A percentile compares a stretch with the other conserved stretches of the same genome.
phyloP scores from a whole-genome alignment of 2,329 filamentous ascomycete species.

The Chrysoporthe austroafricana region DNA sequence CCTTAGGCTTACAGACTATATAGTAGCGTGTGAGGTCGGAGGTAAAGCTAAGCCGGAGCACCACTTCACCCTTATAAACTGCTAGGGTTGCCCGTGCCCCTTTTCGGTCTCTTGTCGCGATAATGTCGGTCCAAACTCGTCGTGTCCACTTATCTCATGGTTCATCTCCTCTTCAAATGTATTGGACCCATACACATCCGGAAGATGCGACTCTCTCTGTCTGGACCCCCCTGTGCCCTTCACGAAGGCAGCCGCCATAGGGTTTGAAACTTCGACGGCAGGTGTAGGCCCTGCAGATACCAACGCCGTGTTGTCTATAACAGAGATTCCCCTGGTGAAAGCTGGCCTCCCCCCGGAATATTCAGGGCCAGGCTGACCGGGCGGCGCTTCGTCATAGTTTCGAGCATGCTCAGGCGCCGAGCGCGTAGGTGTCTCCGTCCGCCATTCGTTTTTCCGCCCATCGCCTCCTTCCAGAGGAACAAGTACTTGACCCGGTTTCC shows the following conservation, averaged over 20 bases:
- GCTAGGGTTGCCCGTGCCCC: neutral
- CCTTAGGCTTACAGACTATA: neutral
- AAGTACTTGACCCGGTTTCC: neutral
- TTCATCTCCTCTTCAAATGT: conserved; percentile 5
- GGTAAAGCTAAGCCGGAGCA: neutral
- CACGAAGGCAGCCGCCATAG: conserved; percentile 12
- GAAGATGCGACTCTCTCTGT: conserved; percentile 24
- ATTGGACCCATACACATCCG: conserved; percentile 15
- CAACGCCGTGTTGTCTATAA: conserved; percentile 25
- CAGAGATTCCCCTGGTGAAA: conserved; percentile 23
- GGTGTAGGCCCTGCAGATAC: conserved; percentile 24
- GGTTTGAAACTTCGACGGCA: conserved; percentile 15
- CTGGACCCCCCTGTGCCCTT: conserved; percentile 18
- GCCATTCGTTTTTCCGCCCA: neutral
- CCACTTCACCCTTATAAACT: neutral
- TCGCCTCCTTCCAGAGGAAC: neutral
- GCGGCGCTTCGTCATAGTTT: conserved; percentile 23
- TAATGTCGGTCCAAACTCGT: conserved; percentile 11
- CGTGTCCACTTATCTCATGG: conserved; percentile 9
- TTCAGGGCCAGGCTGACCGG: conserved; percentile 19
- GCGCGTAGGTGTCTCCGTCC: neutral
- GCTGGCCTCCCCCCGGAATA: conserved; percentile 15
- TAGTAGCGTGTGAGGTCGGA: neutral
- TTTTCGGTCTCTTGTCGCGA: conserved; percentile 18
- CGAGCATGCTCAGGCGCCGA: conserved; percentile 6